Evolutionary conservation across 441 rosid genomes (phyloP).

Genomic region (Jatropha podagrica): DNA sequence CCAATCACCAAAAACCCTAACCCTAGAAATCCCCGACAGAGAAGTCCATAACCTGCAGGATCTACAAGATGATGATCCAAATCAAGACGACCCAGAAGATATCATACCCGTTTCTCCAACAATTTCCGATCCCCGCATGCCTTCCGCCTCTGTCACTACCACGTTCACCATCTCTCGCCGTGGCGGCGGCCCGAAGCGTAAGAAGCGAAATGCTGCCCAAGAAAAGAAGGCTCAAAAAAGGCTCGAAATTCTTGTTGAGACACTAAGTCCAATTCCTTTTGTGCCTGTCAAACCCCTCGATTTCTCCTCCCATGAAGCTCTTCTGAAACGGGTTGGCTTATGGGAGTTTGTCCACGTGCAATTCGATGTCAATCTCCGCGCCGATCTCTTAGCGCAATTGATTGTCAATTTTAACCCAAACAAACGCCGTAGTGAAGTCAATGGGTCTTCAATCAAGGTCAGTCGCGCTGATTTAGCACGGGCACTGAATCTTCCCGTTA

Average conservation of each 20-base stretch:
- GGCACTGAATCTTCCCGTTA: constrained; percentile 66
- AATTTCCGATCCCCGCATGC: constrained; percentile 17
- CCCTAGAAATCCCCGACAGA: constrained; percentile 25
- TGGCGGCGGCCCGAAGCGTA: constrained; percentile 43
- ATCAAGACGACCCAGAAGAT: constrained; percentile 38
- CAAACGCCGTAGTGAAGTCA: constrained; percentile 56
- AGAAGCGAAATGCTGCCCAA: constrained; percentile 34
- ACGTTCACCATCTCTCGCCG: constrained; percentile 30
- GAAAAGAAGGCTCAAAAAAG: constrained; percentile 43
- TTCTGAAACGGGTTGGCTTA: constrained; percentile 61
- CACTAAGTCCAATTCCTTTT: constrained; percentile 63
- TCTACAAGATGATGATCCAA: constrained; percentile 23
- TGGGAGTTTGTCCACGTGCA: constrained; percentile 84
- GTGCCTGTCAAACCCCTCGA: constrained; percentile 58
- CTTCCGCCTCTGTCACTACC: constrained; percentile 9
- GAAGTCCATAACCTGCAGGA: constrained; percentile 24
- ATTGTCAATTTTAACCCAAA: constrained; percentile 45
- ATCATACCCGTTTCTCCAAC: constrained; percentile 23
- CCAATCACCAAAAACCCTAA: constrained; percentile 27
- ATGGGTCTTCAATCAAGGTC: constrained; percentile 46
- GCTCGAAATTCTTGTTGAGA: constrained; percentile 43
- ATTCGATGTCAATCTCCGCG: constrained; percentile 49
- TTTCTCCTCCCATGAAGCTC: constrained; percentile 50
- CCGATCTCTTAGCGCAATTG: constrained; percentile 56
- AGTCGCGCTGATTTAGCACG: constrained; percentile 78